Evolutionary conservation across 352 stramenopile genomes (phyloP).

Genomic region (Globisporangium canariense): DNA sequence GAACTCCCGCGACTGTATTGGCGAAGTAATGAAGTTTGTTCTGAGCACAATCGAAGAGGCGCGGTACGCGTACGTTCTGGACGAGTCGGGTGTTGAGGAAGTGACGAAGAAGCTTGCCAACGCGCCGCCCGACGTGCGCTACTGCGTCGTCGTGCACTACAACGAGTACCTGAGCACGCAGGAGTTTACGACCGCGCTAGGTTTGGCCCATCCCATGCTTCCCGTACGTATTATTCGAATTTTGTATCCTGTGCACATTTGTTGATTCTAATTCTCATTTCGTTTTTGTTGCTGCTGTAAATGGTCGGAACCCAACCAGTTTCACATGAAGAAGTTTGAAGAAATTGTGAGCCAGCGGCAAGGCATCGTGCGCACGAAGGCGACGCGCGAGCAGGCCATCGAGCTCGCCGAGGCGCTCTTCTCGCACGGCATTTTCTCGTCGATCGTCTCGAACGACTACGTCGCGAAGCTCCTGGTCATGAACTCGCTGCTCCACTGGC

Average conservation of each 20-base stretch:
- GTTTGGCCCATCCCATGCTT: slow-evolving; percentile 64
- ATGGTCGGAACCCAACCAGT: slow-evolving; percentile 27
- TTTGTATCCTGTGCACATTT: neutral
- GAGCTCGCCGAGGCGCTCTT: slow-evolving; percentile 67
- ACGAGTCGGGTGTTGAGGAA: slow-evolving; percentile 42
- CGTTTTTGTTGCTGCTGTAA: neutral
- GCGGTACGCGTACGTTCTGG: slow-evolving; percentile 51
- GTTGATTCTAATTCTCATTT: neutral
- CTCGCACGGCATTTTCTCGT: slow-evolving; percentile 72
- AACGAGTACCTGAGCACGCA: slow-evolving; percentile 91
- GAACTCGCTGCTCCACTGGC: slow-evolving; percentile 74
- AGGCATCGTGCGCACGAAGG: slow-evolving; percentile 62
- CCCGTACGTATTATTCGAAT: slow-evolving; percentile 30
- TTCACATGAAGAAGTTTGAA: slow-evolving; percentile 80
- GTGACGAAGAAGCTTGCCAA: slow-evolving; percentile 45
- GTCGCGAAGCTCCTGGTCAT: slow-evolving; percentile 61
- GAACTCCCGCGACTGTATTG: slow-evolving; percentile 58
- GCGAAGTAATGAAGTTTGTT: slow-evolving; percentile 66
- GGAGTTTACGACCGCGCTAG: slow-evolving; percentile 77
- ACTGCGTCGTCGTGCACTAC: slow-evolving; percentile 91
- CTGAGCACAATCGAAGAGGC: slow-evolving; percentile 63
- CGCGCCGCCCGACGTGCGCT: slow-evolving; percentile 57
- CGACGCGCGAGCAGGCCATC: slow-evolving; percentile 62
- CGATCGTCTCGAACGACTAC: slow-evolving; percentile 77
- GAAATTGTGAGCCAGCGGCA: slow-evolving; percentile 78